Percentiles rank a stretch among this genome's conserved stretches.
These are phyloP conservation scores for Fusarium kyushuense DNA, from an alignment of 2,329 filamentous ascomycete species.

Conservation along the genomic window DNA sequence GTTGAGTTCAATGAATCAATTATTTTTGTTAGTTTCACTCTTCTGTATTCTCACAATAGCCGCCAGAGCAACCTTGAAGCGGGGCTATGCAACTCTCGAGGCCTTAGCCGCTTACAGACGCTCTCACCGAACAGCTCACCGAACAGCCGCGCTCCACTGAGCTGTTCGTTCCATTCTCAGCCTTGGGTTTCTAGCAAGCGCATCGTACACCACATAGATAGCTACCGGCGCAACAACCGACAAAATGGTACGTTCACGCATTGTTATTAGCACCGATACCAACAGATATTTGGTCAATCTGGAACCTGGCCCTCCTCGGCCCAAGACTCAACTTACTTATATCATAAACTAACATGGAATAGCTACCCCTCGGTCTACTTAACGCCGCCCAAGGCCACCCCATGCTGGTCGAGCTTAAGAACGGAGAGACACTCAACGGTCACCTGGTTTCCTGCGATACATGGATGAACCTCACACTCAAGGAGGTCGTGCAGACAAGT, in stretches of 20 bases:
- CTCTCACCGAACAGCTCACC: conserved; percentile 43
- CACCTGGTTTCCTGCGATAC: conserved; percentile 97
- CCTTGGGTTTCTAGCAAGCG: conserved; percentile 38
- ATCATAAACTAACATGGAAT: conserved; percentile 43
- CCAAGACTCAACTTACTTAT: conserved; percentile 6
- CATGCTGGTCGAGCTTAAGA: conserved; percentile 98
- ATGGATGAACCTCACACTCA: conserved; percentile 99
- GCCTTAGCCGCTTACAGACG: conserved; percentile 26
- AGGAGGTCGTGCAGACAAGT: conserved; percentile 96
- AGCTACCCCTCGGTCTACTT: conserved; percentile 84
- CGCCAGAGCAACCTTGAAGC: conserved; percentile 26
- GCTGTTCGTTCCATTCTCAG: conserved; percentile 43
- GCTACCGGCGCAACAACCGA: conserved; percentile 35
- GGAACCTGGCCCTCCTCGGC: neutral
- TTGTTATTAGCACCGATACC: neutral
- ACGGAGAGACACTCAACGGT: conserved; percentile 96
- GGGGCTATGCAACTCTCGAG: conserved; percentile 45
- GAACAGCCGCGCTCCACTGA: conserved; percentile 47
- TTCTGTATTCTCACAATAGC: conserved; percentile 13
- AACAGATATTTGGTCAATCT: neutral
- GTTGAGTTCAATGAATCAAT: conserved; percentile 3
- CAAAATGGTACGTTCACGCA: conserved; percentile 44
- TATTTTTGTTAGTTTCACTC: neutral
- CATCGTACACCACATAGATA: conserved; percentile 39
- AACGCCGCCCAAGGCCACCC: conserved; percentile 97